Evolutionary conservation across 2,329 filamentous ascomycete species (phyloP), one percentile per base, ranked within the genome.

Genomic region (Diaporthe sp.): DNA sequence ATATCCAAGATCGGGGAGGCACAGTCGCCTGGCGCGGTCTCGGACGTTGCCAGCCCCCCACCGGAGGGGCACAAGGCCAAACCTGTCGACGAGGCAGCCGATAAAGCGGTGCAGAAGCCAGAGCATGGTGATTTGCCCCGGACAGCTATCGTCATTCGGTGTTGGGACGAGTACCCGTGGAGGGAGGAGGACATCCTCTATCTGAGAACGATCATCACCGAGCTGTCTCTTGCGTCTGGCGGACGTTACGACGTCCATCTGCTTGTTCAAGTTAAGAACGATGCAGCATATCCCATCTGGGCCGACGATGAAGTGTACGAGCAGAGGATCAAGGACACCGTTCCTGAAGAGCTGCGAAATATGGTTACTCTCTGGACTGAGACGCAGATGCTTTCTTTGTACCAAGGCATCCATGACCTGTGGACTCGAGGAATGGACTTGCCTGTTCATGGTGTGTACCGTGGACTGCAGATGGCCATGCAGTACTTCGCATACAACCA

Each of bases 301-400:
- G 93, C 94, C 1, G 93, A 95, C 78, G 87, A 92, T 71, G 90
- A 91, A 62, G 88, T 88, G 68, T 98, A 93, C 86, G 87, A 89
- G 81, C 89, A 88, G 81, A 93, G 88, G 74, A 93, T 94, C 82
- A 87, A 90, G 71, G 91, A 93, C 68, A 90, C 90, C 37, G 89
- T 96, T 17, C 94, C 97, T 0, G 89, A 92, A 78, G 97, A 99
- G 81, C 98, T 99, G 85, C 93, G 91, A 78, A 94, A 94, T 62
- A 92, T 99, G 81, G 94, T 94, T 28, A 98, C 94, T 0, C 89
- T 98, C 9, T 99, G 97, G 97, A 97, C 95, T 0, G 95, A 98
- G 83, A 93, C 94, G 34, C 95, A 98, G 84, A 98, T 98, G 95
- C 89, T 93, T 72, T 91, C 95, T 75, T 89, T 98, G 79, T 99